phyloP scores from a whole-genome alignment of 768 basidiomycete species.

The Tylopilus vinaceipallidus region DNA sequence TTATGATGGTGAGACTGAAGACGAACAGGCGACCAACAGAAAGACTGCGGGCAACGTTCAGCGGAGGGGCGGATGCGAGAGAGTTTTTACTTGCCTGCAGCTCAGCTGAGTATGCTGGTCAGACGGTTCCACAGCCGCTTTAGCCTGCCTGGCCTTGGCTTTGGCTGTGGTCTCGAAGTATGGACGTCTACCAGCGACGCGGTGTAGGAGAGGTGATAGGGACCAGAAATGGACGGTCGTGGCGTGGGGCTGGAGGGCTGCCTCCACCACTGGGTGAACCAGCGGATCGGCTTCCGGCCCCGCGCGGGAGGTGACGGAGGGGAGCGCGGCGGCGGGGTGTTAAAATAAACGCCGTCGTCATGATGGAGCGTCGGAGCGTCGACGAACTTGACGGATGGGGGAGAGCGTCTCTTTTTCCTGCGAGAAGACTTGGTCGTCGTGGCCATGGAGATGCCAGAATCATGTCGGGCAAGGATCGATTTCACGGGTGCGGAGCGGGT shows the following conservation, averaged over 20 bases:
- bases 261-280: conserved; percentile 32
- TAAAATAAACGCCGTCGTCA: conserved; percentile 12
- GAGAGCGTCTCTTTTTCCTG: conserved; percentile 31
- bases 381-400: conserved; percentile 65
- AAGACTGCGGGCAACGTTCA: neutral
- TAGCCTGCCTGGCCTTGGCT: conserved; percentile 24
- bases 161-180: conserved; percentile 12
- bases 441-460: conserved; percentile 46
- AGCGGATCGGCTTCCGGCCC: conserved; percentile 9
- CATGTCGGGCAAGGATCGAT: conserved; percentile 58
- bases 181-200: conserved; percentile 32
- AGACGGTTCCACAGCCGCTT: conserved; percentile 29
- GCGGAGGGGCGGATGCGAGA: neutral
- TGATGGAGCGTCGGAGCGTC: conserved; percentile 64
- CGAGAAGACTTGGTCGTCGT: conserved; percentile 27
- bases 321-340: conserved; percentile 15
- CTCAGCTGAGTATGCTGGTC: conserved; percentile 20
- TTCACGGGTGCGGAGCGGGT: conserved; percentile 35
- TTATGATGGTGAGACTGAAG: too few relatives aligned
- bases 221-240: conserved; percentile 32
- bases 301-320: conserved; percentile 13
- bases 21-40: too few relatives aligned
- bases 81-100: neutral
- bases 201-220: conserved; percentile 29
- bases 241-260: conserved; percentile 15